phyloP scores from a whole-genome alignment of 176 grass and related monocot genomes.

The Oryza glaberrima region DNA sequence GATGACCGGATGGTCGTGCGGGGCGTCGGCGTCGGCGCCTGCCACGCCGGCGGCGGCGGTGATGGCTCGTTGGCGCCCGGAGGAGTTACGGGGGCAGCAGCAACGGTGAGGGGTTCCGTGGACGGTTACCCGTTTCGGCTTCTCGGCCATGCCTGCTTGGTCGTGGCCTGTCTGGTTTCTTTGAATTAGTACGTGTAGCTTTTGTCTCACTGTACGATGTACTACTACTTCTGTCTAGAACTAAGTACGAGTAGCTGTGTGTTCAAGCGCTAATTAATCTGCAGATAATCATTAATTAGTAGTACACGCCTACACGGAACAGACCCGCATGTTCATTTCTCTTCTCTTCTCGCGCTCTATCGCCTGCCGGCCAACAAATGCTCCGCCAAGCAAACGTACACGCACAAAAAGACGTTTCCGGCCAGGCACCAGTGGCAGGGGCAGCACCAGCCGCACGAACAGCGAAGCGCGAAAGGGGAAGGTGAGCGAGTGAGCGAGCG shows the following conservation, averaged over 20 bases:
- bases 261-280: not conserved
- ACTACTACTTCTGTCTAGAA: not conserved
- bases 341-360: not conserved
- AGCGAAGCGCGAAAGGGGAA: not conserved
- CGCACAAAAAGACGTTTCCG: not conserved
- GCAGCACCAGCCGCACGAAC: not conserved
- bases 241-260: not conserved
- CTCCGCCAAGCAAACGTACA: not conserved
- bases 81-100: not conserved
- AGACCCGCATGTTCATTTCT: not conserved
- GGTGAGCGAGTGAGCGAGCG: not conserved
- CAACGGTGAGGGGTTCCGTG: not conserved
- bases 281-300: not conserved
- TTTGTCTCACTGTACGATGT: not conserved
- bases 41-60: constrained; percentile 27
- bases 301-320: not conserved
- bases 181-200: constrained; percentile 26
- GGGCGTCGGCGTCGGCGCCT: constrained; percentile 52
- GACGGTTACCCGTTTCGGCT: constrained; percentile 25
- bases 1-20: constrained; percentile 54
- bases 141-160: not conserved
- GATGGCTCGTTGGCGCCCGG: constrained; percentile 7
- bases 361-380: not conserved
- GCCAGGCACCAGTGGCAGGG: not conserved
- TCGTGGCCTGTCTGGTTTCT: constrained; percentile 28